Percentiles rank a stretch among this genome's conserved stretches.
Evolutionary conservation across 2,329 filamentous ascomycete species (phyloP).

Genomic region (Sphaerulina vaccinii): DNA sequence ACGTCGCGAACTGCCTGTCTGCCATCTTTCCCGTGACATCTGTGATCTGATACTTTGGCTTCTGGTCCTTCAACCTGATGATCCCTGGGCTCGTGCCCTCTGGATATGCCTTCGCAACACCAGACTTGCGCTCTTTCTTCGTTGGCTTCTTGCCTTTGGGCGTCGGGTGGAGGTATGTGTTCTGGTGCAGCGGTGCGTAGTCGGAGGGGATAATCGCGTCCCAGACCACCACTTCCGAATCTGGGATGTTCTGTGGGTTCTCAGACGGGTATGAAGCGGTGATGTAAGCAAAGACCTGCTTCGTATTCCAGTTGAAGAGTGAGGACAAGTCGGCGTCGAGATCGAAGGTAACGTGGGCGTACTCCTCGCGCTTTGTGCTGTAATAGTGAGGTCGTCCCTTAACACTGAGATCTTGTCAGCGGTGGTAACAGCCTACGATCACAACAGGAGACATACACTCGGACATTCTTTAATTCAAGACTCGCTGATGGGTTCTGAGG

Average conservation of each 20-base stretch:
- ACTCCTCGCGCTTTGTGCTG: slow-evolving; percentile 87
- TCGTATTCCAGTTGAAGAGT: slow-evolving; percentile 99
- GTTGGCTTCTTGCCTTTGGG: slow-evolving; percentile 24
- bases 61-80: slow-evolving; percentile 76
- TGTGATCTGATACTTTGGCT: slow-evolving; percentile 95
- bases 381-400: slow-evolving; percentile 96
- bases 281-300: slow-evolving; percentile 95
- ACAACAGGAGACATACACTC: slow-evolving; percentile 64
- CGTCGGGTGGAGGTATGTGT: slow-evolving; percentile 55
- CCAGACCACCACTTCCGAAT: slow-evolving; percentile 81
- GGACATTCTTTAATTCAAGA: slow-evolving; percentile 70
- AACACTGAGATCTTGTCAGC: slow-evolving; percentile 59
- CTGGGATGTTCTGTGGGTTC: slow-evolving; percentile 38
- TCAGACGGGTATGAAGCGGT: slow-evolving; percentile 67
- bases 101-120: slow-evolving; percentile 34
- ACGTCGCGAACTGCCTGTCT: slow-evolving; percentile 67
- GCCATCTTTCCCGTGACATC: slow-evolving; percentile 80
- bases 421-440: neutral
- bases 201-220: slow-evolving; percentile 84
- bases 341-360: slow-evolving; percentile 90
- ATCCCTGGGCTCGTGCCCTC: slow-evolving; percentile 57
- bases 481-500: slow-evolving; percentile 66
- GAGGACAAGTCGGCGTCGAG: slow-evolving; percentile 85
- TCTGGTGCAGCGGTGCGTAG: slow-evolving; percentile 55
- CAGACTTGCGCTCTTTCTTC: slow-evolving; percentile 18